A percentile compares a stretch with the other conserved stretches of the same genome.
Evolutionary conservation across 163 green algal genomes (phyloP).

Genomic region (Dunaliella salina): DNA sequence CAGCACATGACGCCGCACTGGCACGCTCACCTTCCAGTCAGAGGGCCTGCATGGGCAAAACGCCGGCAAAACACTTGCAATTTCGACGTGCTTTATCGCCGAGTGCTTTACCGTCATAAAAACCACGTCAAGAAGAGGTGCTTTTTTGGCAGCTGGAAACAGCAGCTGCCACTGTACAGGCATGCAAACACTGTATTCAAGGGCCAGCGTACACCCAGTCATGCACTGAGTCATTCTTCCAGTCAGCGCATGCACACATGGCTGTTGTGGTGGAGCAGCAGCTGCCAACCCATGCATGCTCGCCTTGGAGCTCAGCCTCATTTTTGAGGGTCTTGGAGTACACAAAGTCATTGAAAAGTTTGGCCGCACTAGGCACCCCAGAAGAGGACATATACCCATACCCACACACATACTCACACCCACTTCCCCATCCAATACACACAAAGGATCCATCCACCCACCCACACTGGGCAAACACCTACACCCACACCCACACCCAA

Average conservation of each 20-base stretch:
- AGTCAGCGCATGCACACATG: neutral
- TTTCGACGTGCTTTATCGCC: too few species aligned
- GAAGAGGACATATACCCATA: too few species aligned
- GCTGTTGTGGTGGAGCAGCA: neutral
- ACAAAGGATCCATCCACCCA: neutral
- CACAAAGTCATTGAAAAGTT: too few species aligned
- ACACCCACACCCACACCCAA: neutral
- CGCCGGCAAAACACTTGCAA: too few species aligned
- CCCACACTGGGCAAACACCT: neutral
- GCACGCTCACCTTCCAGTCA: neutral
- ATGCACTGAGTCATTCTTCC: too few species aligned
- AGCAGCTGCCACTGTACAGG: neutral
- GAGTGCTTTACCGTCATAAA: too few species aligned
- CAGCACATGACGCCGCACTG: neutral
- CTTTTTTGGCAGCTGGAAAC: too few species aligned
- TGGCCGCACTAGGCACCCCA: too few species aligned
- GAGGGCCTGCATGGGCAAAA: neutral
- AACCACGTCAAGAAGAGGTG: too few species aligned
- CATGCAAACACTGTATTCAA: neutral
- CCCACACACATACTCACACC: too few species aligned
- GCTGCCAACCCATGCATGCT: neutral
- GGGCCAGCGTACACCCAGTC: neutral
- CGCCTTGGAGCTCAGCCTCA: too few species aligned
- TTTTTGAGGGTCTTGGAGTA: neutral
- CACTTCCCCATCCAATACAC: too few species aligned